Evolutionary conservation across 2,329 filamentous ascomycete genomes (phyloP), one percentile per base, ranked within the genome.

Genomic region (Grosmannia huntii): DNA sequence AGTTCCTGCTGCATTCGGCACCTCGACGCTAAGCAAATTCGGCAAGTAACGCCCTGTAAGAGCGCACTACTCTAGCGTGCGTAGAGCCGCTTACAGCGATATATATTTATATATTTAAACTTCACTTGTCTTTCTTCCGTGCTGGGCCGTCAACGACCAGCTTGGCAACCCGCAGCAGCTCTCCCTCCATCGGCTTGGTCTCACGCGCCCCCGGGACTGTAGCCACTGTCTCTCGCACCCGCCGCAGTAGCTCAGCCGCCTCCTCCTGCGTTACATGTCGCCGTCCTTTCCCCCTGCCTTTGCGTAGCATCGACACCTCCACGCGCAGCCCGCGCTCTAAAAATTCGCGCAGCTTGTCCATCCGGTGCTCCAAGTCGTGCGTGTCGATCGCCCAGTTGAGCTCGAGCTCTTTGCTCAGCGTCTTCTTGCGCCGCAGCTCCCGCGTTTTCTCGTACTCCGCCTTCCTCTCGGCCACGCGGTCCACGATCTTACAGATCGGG

Each of bases 371-470:
- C 56, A 96, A 70, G 73, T 96, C 91, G 67, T 92, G 81, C 14
- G 71, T 67, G 61, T 84, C 84, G 66, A 95, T 95, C 38, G 86
- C 84, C 91, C 91, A 97, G 70, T 90, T 92, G 65, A 97, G 65
- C 72, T 96, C 91, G n/a, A 96, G 70, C 67, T 86, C 85, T 73
- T 96, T 96, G 19, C 71, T 68, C 63, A 75, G 76, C 41, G 73
- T 66, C 23, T 67, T 64, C 66, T 69, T 60, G 63, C 70, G 68
- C 61, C 72, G 66, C 64, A 65, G 64, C 60, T 73, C 72, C 52
- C 74, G 73, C 57, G 68, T 72, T 63, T 68, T 74, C 64, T 75
- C 71, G 61, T 76, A 75, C 49, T 69, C 63, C 55, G 70, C 68
- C 63, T 75, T 70, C 60, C 72, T 70, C 57, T 79, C 71, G 1